A percentile compares a stretch with the other conserved stretches of the same genome.
phyloP scores from a whole-genome alignment of 2,329 filamentous ascomycete species.

The Lasiodiplodia citricola region DNA sequence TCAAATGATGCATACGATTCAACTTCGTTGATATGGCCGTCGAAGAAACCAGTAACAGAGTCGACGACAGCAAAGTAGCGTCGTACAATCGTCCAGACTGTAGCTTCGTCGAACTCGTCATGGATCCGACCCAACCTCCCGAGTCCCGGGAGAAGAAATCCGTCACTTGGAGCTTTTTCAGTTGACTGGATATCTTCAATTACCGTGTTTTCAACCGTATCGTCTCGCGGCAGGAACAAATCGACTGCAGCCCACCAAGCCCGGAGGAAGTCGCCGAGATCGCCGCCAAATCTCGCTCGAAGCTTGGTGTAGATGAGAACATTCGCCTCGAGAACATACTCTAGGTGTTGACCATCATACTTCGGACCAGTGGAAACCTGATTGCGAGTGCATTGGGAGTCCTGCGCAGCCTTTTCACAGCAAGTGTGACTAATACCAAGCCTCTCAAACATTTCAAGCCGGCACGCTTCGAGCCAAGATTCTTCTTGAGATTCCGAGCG shows the following conservation, averaged over 20 bases:
- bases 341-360: not conserved
- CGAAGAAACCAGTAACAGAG: not conserved
- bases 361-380: not conserved
- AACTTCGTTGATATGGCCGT: not conserved
- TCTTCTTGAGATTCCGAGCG: not conserved
- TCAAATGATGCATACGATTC: not conserved
- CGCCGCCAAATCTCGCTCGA: not conserved
- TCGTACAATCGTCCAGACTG: not conserved
- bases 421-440: not conserved
- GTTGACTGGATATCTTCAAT: not conserved
- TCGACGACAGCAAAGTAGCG: not conserved
- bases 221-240: not conserved
- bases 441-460: not conserved
- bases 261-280: not conserved
- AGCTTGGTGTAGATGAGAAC: not conserved
- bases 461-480: not conserved
- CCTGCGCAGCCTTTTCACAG: not conserved
- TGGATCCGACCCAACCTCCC: not conserved
- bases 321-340: not conserved
- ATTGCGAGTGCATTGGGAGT: not conserved
- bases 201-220: not conserved
- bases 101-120: not conserved
- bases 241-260: not conserved
- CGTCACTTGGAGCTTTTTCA: not conserved
- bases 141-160: not conserved